Conservation (phyloP, 1,284 basidiomycete species). For the Rhodotorula sp. region DNA sequence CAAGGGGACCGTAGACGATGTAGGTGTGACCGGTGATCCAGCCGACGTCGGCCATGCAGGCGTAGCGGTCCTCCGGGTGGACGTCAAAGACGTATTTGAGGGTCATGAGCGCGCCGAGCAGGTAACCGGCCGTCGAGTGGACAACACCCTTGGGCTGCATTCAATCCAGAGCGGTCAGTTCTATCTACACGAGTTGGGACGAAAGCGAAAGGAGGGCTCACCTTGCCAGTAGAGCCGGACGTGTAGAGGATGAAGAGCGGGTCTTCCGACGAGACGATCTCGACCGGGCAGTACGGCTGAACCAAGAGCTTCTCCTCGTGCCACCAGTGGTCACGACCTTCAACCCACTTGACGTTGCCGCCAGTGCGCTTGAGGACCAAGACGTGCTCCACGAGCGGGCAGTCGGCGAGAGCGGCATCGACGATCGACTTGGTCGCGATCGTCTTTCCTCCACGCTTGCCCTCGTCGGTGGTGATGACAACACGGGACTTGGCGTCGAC, state of each 20-base stretch:
- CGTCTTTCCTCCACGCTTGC: constrained; percentile 85
- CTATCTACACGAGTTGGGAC: neutral
- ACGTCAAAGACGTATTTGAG: constrained; percentile 93
- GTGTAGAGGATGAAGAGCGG: constrained; percentile 94
- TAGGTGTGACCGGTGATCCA: constrained; percentile 99
- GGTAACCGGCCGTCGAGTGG: constrained; percentile 78
- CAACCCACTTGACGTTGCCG: constrained; percentile 73
- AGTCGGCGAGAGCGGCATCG: constrained; percentile 84
- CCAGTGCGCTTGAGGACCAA: constrained; percentile 89
- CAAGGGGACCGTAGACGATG: constrained; percentile 94
- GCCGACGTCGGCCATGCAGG: constrained; percentile 98
- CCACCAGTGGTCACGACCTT: constrained; percentile 94
- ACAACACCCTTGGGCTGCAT: constrained; percentile 89
- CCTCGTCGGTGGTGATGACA: constrained; percentile 94
- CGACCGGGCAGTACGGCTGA: constrained; percentile 78
- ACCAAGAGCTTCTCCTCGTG: constrained; percentile 85
- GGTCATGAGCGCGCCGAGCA: constrained; percentile 53
- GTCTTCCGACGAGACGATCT: constrained; percentile 85
- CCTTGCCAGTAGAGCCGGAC: constrained; percentile 42
- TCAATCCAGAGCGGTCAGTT: neutral
- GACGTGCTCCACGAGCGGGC: constrained; percentile 83
- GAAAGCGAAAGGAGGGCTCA: neutral
- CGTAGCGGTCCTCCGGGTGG: constrained; percentile 72
- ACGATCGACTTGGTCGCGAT: constrained; percentile 97
- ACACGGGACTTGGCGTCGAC: constrained; percentile 87